phyloP scores from a whole-genome alignment of 257 asterid genomes.

The Jasminum sambac region DNA sequence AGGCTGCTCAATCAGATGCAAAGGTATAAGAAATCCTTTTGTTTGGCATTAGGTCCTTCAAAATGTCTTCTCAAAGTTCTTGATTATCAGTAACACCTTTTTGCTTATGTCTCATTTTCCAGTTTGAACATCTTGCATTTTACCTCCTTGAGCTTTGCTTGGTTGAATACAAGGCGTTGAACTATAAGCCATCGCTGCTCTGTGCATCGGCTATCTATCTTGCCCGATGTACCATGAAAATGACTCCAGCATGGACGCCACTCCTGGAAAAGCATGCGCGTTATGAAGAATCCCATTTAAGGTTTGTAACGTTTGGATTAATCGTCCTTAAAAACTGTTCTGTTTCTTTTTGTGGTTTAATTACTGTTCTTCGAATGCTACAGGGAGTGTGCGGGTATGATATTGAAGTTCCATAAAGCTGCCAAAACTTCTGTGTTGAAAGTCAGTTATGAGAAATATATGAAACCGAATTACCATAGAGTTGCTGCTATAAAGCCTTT shows the following conservation, averaged over 20 bases:
- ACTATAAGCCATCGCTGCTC: slow-evolving; percentile 83
- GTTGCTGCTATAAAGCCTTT: slow-evolving; percentile 73
- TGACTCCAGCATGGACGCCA: slow-evolving; percentile 76
- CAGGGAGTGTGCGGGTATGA: slow-evolving; percentile 81
- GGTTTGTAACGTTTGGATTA: slow-evolving; percentile 37
- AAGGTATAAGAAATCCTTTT: no score
- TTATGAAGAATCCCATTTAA: slow-evolving; percentile 69
- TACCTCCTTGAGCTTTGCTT: slow-evolving; percentile 92
- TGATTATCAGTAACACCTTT: slow-evolving; percentile 4
- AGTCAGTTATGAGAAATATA: slow-evolving; percentile 71
- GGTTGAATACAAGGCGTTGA: slow-evolving; percentile 79
- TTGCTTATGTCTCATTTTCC: slow-evolving; percentile 30
- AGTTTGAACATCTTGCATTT: slow-evolving; percentile 83
- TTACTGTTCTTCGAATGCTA: slow-evolving; percentile 16
- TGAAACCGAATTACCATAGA: slow-evolving; percentile 36
- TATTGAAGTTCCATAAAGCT: slow-evolving; percentile 74
- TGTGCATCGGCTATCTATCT: slow-evolving; percentile 93
- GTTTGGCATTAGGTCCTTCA: no score
- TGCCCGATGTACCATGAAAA: slow-evolving; percentile 72
- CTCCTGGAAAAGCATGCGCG: slow-evolving; percentile 64
- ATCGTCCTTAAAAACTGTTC: not conserved
- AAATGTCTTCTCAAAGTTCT: not conserved
- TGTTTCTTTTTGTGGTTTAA: slow-evolving; percentile 12
- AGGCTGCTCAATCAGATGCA: slow-evolving; percentile 75
- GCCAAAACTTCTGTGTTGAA: slow-evolving; percentile 58